Evolutionary conservation across 2,329 filamentous ascomycete genomes (phyloP).

Genomic region (Diplodia sapinea): DNA sequence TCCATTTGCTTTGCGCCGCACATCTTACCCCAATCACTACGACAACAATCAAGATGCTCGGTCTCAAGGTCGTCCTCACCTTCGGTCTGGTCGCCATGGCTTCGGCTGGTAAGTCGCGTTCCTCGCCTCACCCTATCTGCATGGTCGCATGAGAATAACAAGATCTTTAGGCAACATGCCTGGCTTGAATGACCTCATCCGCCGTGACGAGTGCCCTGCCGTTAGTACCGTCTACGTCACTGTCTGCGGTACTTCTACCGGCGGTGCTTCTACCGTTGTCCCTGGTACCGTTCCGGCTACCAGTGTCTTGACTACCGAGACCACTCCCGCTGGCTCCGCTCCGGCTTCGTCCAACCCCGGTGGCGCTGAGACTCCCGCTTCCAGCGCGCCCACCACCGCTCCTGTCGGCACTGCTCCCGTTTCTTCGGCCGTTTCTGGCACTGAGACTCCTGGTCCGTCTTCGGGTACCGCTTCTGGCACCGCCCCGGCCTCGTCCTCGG

Average conservation of each 20-base stretch:
- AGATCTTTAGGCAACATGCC: slow-evolving; percentile 13
- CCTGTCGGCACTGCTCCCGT: slow-evolving; percentile 10
- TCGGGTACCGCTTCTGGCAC: slow-evolving; percentile 11
- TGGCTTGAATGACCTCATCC: slow-evolving; percentile 25
- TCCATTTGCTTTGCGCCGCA: slow-evolving; percentile 16
- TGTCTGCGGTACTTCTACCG: neutral
- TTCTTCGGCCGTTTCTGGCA: slow-evolving; percentile 8
- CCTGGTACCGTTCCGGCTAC: slow-evolving; percentile 1
- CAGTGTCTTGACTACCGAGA: neutral
- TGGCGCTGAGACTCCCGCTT: slow-evolving; percentile 6
- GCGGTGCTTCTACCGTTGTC: slow-evolving; percentile 2
- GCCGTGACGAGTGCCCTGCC: slow-evolving; percentile 18
- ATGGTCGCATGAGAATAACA: slow-evolving; percentile 1
- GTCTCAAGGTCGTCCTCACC: slow-evolving; percentile 15
- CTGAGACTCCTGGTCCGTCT: slow-evolving; percentile 7
- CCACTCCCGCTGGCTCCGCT: slow-evolving; percentile 5
- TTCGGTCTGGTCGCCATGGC: slow-evolving; percentile 20
- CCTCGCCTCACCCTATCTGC: neutral
- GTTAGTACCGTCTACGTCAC: slow-evolving; percentile 22
- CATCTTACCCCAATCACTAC: slow-evolving; percentile 19
- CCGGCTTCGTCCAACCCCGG: neutral
- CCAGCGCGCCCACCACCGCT: neutral
- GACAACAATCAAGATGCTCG: slow-evolving; percentile 26
- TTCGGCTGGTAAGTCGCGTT: slow-evolving; percentile 18
- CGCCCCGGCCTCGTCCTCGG: slow-evolving; percentile 17